Evolutionary conservation across 1,284 basidiomycete genomes (phyloP).

Genomic region (Mrakiaceae sp.): DNA sequence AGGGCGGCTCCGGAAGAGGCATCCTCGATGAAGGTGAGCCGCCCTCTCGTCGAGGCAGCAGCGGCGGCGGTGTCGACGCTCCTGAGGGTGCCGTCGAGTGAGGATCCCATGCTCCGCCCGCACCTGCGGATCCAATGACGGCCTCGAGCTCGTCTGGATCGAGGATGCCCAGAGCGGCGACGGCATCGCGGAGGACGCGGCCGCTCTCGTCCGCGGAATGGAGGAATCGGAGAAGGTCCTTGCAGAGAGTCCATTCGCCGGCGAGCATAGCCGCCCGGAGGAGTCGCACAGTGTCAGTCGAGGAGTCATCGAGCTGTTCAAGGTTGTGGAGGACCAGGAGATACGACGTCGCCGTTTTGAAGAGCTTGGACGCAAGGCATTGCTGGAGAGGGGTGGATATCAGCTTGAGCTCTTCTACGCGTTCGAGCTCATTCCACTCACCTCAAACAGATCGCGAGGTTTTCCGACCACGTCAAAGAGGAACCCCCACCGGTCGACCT

Average conservation of each 20-base stretch:
- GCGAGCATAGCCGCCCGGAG: slow-evolving; percentile 59
- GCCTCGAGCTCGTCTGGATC: neutral
- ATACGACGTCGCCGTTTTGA: slow-evolving; percentile 87
- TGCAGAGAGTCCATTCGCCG: slow-evolving; percentile 60
- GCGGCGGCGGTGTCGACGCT: too few species aligned
- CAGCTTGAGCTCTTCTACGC: neutral
- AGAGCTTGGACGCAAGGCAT: slow-evolving; percentile 59
- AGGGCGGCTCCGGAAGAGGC: too few species aligned
- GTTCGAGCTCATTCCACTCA: slow-evolving; percentile 28
- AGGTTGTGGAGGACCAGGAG: slow-evolving; percentile 86
- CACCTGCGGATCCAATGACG: neutral
- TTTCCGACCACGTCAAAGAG: slow-evolving; percentile 84
- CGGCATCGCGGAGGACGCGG: slow-evolving; percentile 43
- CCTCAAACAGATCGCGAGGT: slow-evolving; percentile 83
- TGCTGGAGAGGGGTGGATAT: slow-evolving; percentile 38
- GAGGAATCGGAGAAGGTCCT: slow-evolving; percentile 81
- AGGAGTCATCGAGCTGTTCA: slow-evolving; percentile 63
- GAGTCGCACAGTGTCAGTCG: slow-evolving; percentile 61
- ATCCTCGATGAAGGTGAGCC: too few species aligned
- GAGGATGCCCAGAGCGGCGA: slow-evolving; percentile 23
- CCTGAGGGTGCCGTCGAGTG: too few species aligned
- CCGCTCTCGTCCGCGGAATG: slow-evolving; percentile 83
- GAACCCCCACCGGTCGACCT: slow-evolving; percentile 78
- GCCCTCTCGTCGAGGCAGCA: too few species aligned
- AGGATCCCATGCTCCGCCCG: too few species aligned